Conservation (phyloP, 768 basidiomycete genomes). For the Neoboletus magnificus region DNA sequence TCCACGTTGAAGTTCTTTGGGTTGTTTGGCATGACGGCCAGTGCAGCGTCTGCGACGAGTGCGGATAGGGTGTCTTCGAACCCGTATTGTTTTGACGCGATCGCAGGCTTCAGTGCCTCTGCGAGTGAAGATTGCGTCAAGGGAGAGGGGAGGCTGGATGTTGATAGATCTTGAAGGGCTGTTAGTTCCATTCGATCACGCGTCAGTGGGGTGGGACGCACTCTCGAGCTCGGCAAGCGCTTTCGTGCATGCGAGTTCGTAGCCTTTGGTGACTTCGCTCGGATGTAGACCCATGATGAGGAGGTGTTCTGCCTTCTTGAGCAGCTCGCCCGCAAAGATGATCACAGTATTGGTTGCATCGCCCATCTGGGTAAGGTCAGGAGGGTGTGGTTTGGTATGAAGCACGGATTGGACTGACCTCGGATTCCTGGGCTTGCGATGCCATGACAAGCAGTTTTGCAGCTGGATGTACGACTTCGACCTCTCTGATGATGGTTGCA, state of each 20-base stretch:
- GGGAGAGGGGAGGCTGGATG: slow-evolving; percentile 65
- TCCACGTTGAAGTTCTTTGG: slow-evolving; percentile 96
- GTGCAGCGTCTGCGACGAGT: slow-evolving; percentile 89
- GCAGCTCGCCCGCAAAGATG: slow-evolving; percentile 91
- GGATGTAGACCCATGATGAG: slow-evolving; percentile 97
- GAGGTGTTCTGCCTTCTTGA: slow-evolving; percentile 90
- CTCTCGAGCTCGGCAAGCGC: slow-evolving; percentile 87
- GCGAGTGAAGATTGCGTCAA: slow-evolving; percentile 66
- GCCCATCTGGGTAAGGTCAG: slow-evolving; percentile 67
- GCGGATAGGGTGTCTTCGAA: slow-evolving; percentile 77
- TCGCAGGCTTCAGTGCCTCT: slow-evolving; percentile 81
- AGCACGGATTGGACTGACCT: slow-evolving; percentile 49
- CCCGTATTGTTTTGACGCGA: slow-evolving; percentile 97
- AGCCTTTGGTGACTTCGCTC: slow-evolving; percentile 92
- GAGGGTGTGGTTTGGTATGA: not conserved
- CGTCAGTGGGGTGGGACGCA: slow-evolving; percentile 47
- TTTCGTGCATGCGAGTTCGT: slow-evolving; percentile 85
- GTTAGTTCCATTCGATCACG: slow-evolving; percentile 13
- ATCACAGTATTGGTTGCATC: slow-evolving; percentile 95
- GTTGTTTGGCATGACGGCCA: slow-evolving; percentile 87
- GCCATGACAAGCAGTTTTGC: slow-evolving; percentile 99
- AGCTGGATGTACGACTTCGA: slow-evolving; percentile 98
- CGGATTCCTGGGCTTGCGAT: slow-evolving; percentile 91
- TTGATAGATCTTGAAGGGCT: slow-evolving; percentile 57
- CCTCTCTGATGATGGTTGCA: slow-evolving; percentile 95